Percentiles rank a stretch among this genome's conserved stretches.
Evolutionary conservation across 106 monocot genomes (phyloP).

Genomic region (Vanilla planifolia): DNA sequence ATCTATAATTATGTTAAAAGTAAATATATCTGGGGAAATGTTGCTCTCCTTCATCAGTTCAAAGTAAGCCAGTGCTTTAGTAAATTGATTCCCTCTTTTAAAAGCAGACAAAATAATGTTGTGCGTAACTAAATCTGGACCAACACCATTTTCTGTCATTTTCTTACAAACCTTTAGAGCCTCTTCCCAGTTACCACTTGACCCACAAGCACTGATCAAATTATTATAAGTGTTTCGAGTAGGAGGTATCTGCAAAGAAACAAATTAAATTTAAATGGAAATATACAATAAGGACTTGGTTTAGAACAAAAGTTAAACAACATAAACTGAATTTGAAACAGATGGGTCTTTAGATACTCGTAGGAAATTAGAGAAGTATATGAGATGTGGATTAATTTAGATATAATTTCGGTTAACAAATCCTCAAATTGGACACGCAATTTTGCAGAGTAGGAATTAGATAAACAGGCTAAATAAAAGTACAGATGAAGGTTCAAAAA

Average conservation of each 20-base stretch:
- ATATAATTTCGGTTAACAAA: too few species aligned
- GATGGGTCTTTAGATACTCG: too few species aligned
- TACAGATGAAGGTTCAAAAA: too few species aligned
- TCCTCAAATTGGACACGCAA: too few species aligned
- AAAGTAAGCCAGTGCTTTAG: slow-evolving; percentile 88
- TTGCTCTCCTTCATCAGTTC: slow-evolving; percentile 82
- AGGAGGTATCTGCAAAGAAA: slow-evolving; percentile 74
- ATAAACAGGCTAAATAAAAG: too few species aligned
- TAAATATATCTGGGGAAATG: slow-evolving; percentile 49
- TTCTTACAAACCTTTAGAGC: slow-evolving; percentile 81
- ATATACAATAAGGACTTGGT: too few species aligned
- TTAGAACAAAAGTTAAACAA: too few species aligned
- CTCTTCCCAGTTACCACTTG: slow-evolving; percentile 83
- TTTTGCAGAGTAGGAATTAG: too few species aligned
- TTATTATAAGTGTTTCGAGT: slow-evolving; percentile 88
- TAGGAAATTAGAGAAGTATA: too few species aligned
- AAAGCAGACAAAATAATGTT: slow-evolving; percentile 92
- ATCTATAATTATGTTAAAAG: slow-evolving; percentile 78
- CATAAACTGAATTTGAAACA: too few species aligned
- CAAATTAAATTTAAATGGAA: background rate
- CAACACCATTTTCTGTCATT: slow-evolving; percentile 98
- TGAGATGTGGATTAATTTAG: too few species aligned
- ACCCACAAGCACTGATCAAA: slow-evolving; percentile 92
- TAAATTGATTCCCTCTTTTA: slow-evolving; percentile 68
- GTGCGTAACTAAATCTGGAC: slow-evolving; percentile 94